Base-by-base conservation (phyloP, 371 early-diverging fungal species). In the Mucor lusitanicus region DNA sequence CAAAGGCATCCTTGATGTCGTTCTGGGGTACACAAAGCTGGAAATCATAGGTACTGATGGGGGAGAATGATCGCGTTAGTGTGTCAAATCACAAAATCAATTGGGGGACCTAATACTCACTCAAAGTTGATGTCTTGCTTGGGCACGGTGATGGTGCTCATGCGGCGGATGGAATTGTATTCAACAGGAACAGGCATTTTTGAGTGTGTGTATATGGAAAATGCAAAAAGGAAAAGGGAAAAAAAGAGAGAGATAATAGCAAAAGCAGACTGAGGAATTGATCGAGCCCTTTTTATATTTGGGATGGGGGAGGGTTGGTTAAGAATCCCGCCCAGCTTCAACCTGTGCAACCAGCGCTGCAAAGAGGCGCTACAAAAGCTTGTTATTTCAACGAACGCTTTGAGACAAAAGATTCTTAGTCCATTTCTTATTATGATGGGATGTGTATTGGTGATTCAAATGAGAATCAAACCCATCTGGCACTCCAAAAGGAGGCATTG, bases 1-100 rank as follows among this genome's bases (percentile, higher is more conserved):
- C 89, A 65, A 89, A 88, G 53, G 90, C 84, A 70, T 90, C 91
- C 53, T 73, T 64, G 46, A 76, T 64, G 42, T 74, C 69, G 19
- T 54, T 70, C 57, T 67, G 79, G 28, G 68, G 87, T 74, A 62
- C 76, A 75, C 68, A 80, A 60, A 68, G 58, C 37, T 77, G 77
- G 53, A 79, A 76, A 33, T 76, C 75, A 65, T 75, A 75, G 15
- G 67, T n/a, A 64, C 78, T 73, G n/a, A n/a, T n/a, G 64, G 54
- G 19, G 57, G 27, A n/a, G 21, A 61, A 11, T 23, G 13, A 25
- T 13, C 53, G 53, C 53, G 53, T 53, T 53, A 53, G 27, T 27
- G 27, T 27, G 53, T 25, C 53, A 53, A 53, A 53, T 53, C 53
- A 53, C 48, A n/a, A n/a, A 48, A 48, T 48, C 23, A 27, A 53